These are phyloP conservation scores for Starmerella sirachaensis DNA, from an alignment of 805 yeast species.

Conservation along the genomic window DNA sequence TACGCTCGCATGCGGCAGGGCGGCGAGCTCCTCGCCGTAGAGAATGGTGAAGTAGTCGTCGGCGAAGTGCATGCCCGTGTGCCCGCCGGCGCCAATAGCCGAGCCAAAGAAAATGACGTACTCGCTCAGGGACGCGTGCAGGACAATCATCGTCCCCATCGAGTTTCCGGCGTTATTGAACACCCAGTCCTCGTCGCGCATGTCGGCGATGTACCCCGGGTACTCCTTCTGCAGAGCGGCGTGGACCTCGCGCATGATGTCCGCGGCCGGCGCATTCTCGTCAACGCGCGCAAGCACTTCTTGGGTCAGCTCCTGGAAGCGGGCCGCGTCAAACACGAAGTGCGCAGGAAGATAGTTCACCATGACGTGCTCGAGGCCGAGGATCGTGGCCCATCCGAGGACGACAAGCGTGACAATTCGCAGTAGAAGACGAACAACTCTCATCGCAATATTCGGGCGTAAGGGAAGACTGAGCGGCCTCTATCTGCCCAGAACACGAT, in stretches of 20 bases:
- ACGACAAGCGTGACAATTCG: too few relatives aligned
- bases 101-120: conserved; percentile 88
- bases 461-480: too few relatives aligned
- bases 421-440: too few relatives aligned
- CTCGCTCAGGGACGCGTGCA: conserved; percentile 90
- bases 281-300: conserved; percentile 42
- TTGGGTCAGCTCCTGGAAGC: conserved; percentile 48
- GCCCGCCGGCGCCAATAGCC: conserved; percentile 92
- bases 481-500: too few relatives aligned
- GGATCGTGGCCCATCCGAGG: too few relatives aligned
- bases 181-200: conserved; percentile 76
- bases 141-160: conserved; percentile 83
- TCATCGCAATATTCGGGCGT: too few relatives aligned
- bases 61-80: conserved; percentile 88
- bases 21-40: conserved; percentile 66
- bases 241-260: conserved; percentile 28
- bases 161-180: conserved; percentile 98
- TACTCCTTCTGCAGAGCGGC: conserved; percentile 48
- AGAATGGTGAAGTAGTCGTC: conserved; percentile 92
- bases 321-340: conserved; percentile 58
- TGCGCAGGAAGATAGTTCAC: conserved; percentile 43
- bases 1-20: conserved; percentile 45
- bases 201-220: conserved; percentile 61
- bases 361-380: conserved; percentile 20
- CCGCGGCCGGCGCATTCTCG: conserved; percentile 28